Percentiles rank a stretch among this genome's conserved stretches.
Conservation (phyloP, 2,329 filamentous ascomycete genomes). For the Neoascochyta sp. region DNA sequence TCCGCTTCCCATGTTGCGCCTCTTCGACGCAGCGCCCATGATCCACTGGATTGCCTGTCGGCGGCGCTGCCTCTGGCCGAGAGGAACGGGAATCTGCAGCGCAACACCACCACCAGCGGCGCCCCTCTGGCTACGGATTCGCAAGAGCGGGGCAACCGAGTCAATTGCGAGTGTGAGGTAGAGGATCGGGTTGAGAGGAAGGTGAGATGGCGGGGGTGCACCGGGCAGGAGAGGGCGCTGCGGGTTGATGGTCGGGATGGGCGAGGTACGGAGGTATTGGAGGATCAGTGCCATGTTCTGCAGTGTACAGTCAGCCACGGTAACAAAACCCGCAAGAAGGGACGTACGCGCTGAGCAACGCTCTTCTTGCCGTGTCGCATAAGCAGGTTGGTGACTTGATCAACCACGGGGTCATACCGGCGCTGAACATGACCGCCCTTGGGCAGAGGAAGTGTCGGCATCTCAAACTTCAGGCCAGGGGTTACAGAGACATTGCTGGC, state of each 20-base stretch:
- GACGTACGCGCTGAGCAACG: slow-evolving; percentile 76
- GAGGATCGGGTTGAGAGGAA: slow-evolving; percentile 82
- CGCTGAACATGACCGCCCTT: slow-evolving; percentile 65
- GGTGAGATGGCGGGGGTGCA: slow-evolving; percentile 69
- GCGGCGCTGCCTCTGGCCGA: slow-evolving; percentile 70
- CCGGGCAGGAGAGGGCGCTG: slow-evolving; percentile 70
- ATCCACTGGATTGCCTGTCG: slow-evolving; percentile 85
- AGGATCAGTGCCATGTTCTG: slow-evolving; percentile 84
- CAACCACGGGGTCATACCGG: slow-evolving; percentile 79
- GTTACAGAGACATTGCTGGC: slow-evolving; percentile 16
- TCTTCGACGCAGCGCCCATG: slow-evolving; percentile 75
- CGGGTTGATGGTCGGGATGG: slow-evolving; percentile 72
- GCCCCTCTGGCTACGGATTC: slow-evolving; percentile 71
- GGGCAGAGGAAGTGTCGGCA: slow-evolving; percentile 65
- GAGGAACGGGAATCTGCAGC: slow-evolving; percentile 76
- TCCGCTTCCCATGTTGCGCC: slow-evolving; percentile 67
- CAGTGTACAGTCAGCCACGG: slow-evolving; percentile 1
- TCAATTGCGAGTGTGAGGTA: slow-evolving; percentile 91
- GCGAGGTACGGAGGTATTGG: slow-evolving; percentile 75
- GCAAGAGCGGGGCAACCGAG: slow-evolving; percentile 83
- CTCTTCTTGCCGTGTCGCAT: slow-evolving; percentile 91
- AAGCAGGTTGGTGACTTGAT: slow-evolving; percentile 83
- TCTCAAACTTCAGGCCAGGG: slow-evolving; percentile 70
- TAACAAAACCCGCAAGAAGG: slow-evolving; percentile 8
- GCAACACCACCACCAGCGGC: slow-evolving; percentile 81